Evolutionary conservation across 2,329 filamentous ascomycete species (phyloP), one percentile per base, ranked within the genome.

Genomic region (Diaporthe humulicola): DNA sequence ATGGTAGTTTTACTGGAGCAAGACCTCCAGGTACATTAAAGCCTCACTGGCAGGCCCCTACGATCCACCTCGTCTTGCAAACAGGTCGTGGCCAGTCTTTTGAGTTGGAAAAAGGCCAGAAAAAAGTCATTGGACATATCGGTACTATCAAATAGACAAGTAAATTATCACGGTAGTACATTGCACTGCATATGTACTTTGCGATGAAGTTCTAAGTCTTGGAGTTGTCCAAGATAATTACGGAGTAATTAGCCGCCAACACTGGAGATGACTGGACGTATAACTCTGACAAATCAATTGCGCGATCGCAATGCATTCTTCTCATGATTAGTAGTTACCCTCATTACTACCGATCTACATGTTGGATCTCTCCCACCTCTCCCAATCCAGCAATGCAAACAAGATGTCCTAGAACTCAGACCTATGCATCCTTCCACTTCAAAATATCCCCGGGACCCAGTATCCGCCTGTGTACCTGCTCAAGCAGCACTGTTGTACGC

Each of bases 401-500:
- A 36, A 52, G n/a, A 54, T n/a, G n/a, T 30, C 15, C 30, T 19
- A 19, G 3, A 8, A 12, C 33, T 15, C 45, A 6, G 9, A 15
- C 22, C 22, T 19, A 54, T 54, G 33, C 33, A 22, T 5, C 19
- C n/a, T 14, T 10, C 9, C 1, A 22, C 1, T 19, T 22, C 64
- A 40, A 69, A 69, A 12, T 28, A 2, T 33, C 40, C 3, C n/a
- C 8, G 12, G 15, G 10, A 17, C 45, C 7, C 22, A 14, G 19
- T 3, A 8, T 48, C 19, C 12, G 15, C 7, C 15, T 38, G 30
- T 36, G 15, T 4, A 64, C 3, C 14, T 40, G 48, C n/a, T 69
- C 30, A 69, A 15, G 64, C 64, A 10, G 64, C 64, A 28, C 79
- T 78, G 71, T 80, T 80, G 70, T 79, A 80, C 17, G 78, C 77